phyloP scores from a whole-genome alignment of 2,329 filamentous ascomycete species.

The Coccinonectria pachysandricola region DNA sequence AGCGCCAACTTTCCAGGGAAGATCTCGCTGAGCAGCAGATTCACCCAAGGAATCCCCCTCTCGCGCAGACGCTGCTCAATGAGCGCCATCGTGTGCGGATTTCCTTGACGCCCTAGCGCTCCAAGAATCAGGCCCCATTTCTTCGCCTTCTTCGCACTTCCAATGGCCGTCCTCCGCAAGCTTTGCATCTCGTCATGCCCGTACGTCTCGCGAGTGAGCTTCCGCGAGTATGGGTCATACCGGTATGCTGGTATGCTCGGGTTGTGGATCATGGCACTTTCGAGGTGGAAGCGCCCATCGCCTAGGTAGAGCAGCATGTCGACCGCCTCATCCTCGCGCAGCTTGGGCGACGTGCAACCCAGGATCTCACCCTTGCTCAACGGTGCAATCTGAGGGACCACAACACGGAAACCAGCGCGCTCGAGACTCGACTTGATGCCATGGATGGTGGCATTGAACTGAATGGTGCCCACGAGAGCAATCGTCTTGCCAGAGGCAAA shows the following conservation, averaged over 20 bases:
- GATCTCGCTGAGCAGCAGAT: conserved; percentile 84
- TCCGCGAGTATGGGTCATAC: conserved; percentile 92
- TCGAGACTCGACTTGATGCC: conserved; percentile 69
- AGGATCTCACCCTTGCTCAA: conserved; percentile 92
- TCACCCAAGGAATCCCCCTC: conserved; percentile 69
- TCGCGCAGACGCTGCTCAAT: conserved; percentile 69
- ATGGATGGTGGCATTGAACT: conserved; percentile 96
- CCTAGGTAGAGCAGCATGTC: conserved; percentile 83
- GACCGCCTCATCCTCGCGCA: conserved; percentile 47
- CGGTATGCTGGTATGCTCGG: conserved; percentile 82
- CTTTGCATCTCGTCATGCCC: conserved; percentile 84
- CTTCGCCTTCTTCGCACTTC: conserved; percentile 60
- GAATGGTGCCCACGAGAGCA: conserved; percentile 91
- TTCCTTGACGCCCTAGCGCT: conserved; percentile 85
- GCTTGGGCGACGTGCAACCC: conserved; percentile 83
- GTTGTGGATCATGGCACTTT: conserved; percentile 99
- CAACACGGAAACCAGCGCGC: conserved; percentile 69
- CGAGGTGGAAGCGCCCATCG: conserved; percentile 89
- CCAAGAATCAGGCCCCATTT: conserved; percentile 96
- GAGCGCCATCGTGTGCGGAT: conserved; percentile 80
- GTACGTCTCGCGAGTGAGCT: conserved; percentile 84
- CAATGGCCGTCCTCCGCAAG: conserved; percentile 67
- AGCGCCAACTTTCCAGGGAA: conserved; percentile 90
- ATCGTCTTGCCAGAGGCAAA: conserved; percentile 78
- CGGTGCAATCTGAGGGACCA: conserved; percentile 87